Evolutionary conservation across 768 basidiomycete genomes (phyloP).

Genomic region (Psilocybe tampanensis): DNA sequence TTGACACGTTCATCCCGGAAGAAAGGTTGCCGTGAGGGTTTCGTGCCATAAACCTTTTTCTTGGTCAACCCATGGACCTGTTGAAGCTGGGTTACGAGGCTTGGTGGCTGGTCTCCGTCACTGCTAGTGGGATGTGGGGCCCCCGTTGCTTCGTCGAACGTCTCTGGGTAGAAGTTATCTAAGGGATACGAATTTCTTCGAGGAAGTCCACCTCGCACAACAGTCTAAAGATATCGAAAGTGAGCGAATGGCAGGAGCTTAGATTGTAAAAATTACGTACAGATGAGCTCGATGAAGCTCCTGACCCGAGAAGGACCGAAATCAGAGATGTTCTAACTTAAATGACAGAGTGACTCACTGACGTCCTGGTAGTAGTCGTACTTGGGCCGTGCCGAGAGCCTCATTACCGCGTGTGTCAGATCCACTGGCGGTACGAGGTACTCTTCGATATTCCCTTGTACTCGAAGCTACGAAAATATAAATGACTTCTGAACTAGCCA

Average conservation of each 20-base stretch:
- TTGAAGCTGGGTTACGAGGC: constrained; percentile 63
- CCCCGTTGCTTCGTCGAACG: constrained; percentile 13
- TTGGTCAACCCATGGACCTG: constrained; percentile 71
- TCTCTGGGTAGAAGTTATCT: constrained; percentile 25
- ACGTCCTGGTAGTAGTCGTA: constrained; percentile 20
- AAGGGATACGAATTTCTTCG: constrained; percentile 40
- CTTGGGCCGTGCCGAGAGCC: constrained; percentile 43
- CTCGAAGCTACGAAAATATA: constrained; percentile 34
- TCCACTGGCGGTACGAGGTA: constrained; percentile 45
- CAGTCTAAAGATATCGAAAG: background rate
- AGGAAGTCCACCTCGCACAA: constrained; percentile 16
- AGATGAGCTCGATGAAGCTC: constrained; percentile 17
- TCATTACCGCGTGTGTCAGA: constrained; percentile 35
- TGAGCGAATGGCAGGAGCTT: background rate
- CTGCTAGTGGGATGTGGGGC: constrained; percentile 15
- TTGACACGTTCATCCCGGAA: constrained; percentile 52
- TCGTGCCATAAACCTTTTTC: constrained; percentile 64
- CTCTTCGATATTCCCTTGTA: constrained; percentile 42
- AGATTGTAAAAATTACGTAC: constrained; percentile 34
- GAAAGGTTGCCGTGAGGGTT: constrained; percentile 53
- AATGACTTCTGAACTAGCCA: constrained; percentile 6
- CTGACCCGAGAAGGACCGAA: constrained; percentile 20
- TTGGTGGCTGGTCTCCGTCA: constrained; percentile 38
- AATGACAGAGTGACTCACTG: constrained; percentile 26
- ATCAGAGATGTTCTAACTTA: constrained; percentile 12